Evolutionary conservation across 352 stramenopile genomes (phyloP), one percentile per base, ranked within the genome.

Genomic region (Pythium apleroticum): DNA sequence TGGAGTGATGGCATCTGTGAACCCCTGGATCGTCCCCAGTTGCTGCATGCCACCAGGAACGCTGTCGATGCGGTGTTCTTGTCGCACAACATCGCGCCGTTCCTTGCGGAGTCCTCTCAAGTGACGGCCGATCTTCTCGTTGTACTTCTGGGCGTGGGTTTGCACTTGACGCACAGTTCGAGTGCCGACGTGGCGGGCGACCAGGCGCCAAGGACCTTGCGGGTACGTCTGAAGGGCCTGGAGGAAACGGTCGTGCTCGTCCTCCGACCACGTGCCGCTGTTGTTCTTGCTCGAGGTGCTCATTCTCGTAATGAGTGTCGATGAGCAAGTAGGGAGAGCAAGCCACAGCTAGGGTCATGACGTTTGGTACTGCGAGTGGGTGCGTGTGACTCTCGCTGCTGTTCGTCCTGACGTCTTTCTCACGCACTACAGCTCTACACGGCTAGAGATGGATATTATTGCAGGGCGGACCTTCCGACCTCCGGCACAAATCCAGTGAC

Each of bases 101-200:
- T 82, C 75, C 56, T 86, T 88, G 52, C 71, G 73, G 11, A 88
- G 65, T 0, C 80, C 78, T 8, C 78, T 75, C 53, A 80, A 66
- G 19, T 76, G 63, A 2, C 80, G 75, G 58, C 74, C 69, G 52
- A 89, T 77, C 66, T 89, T 89, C 53, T 89, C 78, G 63, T 84
- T 75, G 65, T 89, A 89, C 54, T 75, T 75, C 60, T 75, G 69
- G 4, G 69, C 61, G 33, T 75, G 69, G 8, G 78, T 89, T 61
- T 88, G 80, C 66, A 86, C 78, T 57, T 89, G 80, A 4, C 80
- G 72, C 9, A 81, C 69, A 4, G 74, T 83, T 22, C 76, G 46
- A 11, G 70, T 69, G 11, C 60, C 53, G 0, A 76, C 54, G 14
- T 59, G 24, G 25, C 46, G 30, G 8, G 70, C 52, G 37, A 76